Conservation (phyloP, 2,329 filamentous ascomycete species). For the Fusarium nygamai region DNA sequence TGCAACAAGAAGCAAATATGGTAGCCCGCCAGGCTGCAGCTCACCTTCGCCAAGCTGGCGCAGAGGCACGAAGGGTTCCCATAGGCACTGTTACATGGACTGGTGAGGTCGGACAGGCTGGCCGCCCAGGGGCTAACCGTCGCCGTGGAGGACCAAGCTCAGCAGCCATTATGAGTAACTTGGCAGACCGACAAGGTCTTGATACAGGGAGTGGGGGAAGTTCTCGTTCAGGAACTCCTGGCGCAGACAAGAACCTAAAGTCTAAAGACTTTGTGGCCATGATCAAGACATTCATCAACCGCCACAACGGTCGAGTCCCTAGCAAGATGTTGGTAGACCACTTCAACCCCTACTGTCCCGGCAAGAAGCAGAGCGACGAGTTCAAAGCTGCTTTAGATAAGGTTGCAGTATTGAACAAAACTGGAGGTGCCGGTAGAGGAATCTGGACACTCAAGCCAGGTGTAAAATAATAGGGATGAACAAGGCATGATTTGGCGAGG, state of each 20-base stretch:
- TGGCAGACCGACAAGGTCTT: constrained; percentile 67
- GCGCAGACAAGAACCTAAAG: constrained; percentile 52
- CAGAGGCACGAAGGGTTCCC: constrained; percentile 76
- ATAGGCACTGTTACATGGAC: constrained; percentile 95
- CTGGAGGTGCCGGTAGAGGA: constrained; percentile 61
- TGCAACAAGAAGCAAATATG: constrained; percentile 82
- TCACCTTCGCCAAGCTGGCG: constrained; percentile 76
- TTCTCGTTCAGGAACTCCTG: constrained; percentile 59
- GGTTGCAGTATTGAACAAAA: constrained; percentile 77
- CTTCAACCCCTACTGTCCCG: constrained; percentile 80
- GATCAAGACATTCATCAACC: constrained; percentile 81
- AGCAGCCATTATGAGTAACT: constrained; percentile 63
- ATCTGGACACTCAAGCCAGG: constrained; percentile 62
- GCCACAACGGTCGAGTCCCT: constrained; percentile 80
- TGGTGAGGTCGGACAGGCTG: constrained; percentile 81
- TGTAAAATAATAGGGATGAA: constrained; percentile 3
- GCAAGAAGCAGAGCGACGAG: constrained; percentile 74
- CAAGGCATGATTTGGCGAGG: constrained; percentile 17
- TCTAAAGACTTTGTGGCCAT: constrained; percentile 73
- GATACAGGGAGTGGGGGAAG: constrained; percentile 54
- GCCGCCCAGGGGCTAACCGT: constrained; percentile 69
- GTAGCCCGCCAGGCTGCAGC: constrained; percentile 82
- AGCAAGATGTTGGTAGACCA: constrained; percentile 90
- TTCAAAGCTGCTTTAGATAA: constrained; percentile 84
- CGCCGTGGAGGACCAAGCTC: constrained; percentile 64